These are phyloP conservation scores for Trichomonas vaginalis DNA, from an alignment of 208 protist species.

Conservation along the genomic window DNA sequence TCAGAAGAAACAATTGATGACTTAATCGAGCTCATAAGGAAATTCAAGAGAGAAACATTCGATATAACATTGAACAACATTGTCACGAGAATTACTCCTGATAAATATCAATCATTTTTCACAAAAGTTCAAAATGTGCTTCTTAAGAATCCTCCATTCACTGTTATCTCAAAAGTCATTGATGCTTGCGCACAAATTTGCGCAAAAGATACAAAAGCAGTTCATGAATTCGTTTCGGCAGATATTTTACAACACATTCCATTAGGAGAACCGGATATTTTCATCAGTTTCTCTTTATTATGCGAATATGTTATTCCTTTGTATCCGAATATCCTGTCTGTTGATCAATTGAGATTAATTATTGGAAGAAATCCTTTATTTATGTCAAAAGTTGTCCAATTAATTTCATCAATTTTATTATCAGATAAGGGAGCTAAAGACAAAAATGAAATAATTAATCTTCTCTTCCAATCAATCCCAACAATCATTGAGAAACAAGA, in stretches of 20 bases:
- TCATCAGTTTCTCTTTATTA: not conserved
- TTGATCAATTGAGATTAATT: not conserved
- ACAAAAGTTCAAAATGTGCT: not conserved
- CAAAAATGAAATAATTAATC: not conserved
- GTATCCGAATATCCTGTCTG: not conserved
- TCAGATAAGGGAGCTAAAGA: not conserved
- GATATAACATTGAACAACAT: not conserved
- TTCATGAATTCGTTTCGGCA: not conserved
- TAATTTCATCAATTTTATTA: not conserved
- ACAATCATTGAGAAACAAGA: not conserved
- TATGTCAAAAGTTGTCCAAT: not conserved
- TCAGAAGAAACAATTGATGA: not conserved
- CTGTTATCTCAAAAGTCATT: not conserved
- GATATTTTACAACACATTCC: not conserved
- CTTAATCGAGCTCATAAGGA: not conserved
- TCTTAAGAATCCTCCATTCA: not conserved
- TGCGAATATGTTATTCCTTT: not conserved
- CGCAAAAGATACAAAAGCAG: not conserved
- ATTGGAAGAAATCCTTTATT: not conserved
- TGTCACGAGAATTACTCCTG: not conserved
- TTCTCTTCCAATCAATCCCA: not conserved
- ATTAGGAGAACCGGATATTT: not conserved
- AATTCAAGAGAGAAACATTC: not conserved
- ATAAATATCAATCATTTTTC: not conserved
- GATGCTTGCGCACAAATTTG: not conserved